A percentile compares a stretch with the other conserved stretches of the same genome.
phyloP scores from a whole-genome alignment of 495 filamentous ascomycete genomes.

The Neurospora sp. region DNA sequence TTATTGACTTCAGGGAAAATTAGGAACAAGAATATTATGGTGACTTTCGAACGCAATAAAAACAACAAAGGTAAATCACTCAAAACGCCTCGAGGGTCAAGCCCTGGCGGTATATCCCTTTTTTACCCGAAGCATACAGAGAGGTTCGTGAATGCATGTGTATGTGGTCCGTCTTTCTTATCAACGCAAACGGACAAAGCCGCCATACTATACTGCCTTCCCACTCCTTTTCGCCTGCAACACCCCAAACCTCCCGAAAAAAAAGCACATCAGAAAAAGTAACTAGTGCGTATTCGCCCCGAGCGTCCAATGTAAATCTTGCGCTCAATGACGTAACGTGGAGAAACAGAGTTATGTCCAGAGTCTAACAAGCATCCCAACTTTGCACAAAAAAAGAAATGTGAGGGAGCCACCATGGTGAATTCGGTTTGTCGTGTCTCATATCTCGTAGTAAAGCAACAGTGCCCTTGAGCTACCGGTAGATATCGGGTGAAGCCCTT shows the following conservation, averaged over 20 bases:
- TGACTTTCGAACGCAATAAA: constrained; percentile 4
- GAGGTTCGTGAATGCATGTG: constrained; percentile 9
- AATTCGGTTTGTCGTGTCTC: constrained; percentile 22
- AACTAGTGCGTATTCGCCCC: constrained; percentile 3
- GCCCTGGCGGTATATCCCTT: constrained; percentile 14
- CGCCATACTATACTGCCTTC: constrained; percentile 5
- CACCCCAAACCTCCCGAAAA: constrained; percentile 2
- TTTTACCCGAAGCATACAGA: neutral
- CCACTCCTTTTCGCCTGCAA: neutral
- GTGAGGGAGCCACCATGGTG: constrained; percentile 8
- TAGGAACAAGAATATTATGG: constrained; percentile 17
- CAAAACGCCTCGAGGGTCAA: constrained; percentile 16
- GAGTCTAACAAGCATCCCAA: constrained; percentile 16
- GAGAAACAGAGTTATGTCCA: constrained; percentile 2
- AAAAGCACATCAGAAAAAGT: constrained; percentile 6
- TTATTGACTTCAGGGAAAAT: constrained; percentile 18
- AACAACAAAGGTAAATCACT: constrained; percentile 5
- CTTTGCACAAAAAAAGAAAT: constrained; percentile 18
- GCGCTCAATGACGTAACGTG: constrained; percentile 3
- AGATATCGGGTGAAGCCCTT: constrained; percentile 1
- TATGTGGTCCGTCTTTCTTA: constrained; percentile 2
- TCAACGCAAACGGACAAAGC: constrained; percentile 11
- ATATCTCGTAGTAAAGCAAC: constrained; percentile 23
- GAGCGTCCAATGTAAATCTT: constrained; percentile 5
- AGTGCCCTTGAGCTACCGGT: constrained; percentile 2